phyloP scores from a whole-genome alignment of 1,139 yeast species.

The Hansenula anomala region DNA sequence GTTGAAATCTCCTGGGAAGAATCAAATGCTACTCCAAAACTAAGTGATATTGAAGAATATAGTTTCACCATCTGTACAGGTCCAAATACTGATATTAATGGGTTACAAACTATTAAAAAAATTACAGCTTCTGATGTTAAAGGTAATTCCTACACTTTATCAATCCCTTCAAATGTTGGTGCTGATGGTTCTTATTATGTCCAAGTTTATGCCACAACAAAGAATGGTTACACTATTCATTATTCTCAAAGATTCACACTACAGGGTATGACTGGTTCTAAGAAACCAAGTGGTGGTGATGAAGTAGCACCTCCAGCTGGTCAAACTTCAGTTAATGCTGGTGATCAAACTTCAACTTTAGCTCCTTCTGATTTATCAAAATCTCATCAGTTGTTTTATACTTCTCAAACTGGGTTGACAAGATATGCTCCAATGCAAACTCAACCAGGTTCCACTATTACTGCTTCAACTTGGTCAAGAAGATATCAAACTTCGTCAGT shows the following conservation, averaged over 20 bases:
- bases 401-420: conserved; percentile 67
- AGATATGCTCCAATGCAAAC: conserved; percentile 89
- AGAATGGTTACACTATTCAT: conserved; percentile 51
- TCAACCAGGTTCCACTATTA: conserved; percentile 71
- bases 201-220: conserved; percentile 50
- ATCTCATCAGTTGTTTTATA: conserved; percentile 50
- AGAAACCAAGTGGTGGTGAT: conserved; percentile 34
- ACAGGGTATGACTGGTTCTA: conserved; percentile 65
- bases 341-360: conserved; percentile 22
- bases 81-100: conserved; percentile 41
- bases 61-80: conserved; percentile 70
- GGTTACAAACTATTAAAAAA: conserved; percentile 32
- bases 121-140: conserved; percentile 25
- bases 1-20: conserved; percentile 62
- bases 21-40: conserved; percentile 40
- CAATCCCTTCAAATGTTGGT: conserved; percentile 29
- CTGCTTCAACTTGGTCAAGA: conserved; percentile 61
- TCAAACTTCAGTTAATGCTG: conserved; percentile 26
- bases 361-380: conserved; percentile 11
- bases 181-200: conserved; percentile 65
- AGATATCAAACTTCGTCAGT: conserved; percentile 65
- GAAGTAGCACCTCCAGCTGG: conserved; percentile 37
- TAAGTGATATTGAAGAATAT: conserved; percentile 39
- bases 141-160: conserved; percentile 35
- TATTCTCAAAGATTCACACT: conserved; percentile 66